A percentile compares a stretch with the other conserved stretches of the same genome.
Conservation (phyloP, 2,329 filamentous ascomycete species). For the Aspergillus bombycis region DNA sequence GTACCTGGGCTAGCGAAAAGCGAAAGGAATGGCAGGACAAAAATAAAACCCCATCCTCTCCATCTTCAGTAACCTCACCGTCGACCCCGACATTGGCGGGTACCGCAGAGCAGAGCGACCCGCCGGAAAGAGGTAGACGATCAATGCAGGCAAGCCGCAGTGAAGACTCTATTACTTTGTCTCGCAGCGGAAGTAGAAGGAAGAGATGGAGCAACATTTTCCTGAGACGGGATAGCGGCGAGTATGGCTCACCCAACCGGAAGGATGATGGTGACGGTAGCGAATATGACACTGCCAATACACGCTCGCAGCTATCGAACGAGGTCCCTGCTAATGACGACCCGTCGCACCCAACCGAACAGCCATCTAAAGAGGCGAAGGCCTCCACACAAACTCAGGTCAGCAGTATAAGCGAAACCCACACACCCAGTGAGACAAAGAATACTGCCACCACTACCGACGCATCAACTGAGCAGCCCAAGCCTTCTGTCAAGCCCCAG, state of each 20-base stretch:
- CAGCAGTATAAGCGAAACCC: neutral
- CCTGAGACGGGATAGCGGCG: conserved; percentile 37
- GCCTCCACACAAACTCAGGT: neutral
- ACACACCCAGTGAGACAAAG: neutral
- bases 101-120: conserved; percentile 26
- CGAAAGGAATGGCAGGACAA: conserved; percentile 51
- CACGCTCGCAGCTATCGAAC: conserved; percentile 37
- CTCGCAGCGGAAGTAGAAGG: conserved; percentile 37
- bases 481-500: neutral
- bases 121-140: conserved; percentile 35
- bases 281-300: conserved; percentile 27
- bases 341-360: conserved; percentile 1
- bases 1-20: conserved; percentile 60
- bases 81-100: conserved; percentile 27
- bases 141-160: conserved; percentile 32
- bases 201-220: conserved; percentile 45
- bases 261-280: conserved; percentile 28
- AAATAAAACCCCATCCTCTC: conserved; percentile 31
- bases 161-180: conserved; percentile 32
- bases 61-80: conserved; percentile 27
- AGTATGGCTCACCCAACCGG: conserved; percentile 24
- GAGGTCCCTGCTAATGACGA: conserved; percentile 29
- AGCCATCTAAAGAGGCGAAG: conserved; percentile 3
- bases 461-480: neutral
- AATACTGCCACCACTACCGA: neutral